Base-by-base conservation (phyloP, 2,329 filamentous ascomycete genomes). In the Epichloe elymi region DNA sequence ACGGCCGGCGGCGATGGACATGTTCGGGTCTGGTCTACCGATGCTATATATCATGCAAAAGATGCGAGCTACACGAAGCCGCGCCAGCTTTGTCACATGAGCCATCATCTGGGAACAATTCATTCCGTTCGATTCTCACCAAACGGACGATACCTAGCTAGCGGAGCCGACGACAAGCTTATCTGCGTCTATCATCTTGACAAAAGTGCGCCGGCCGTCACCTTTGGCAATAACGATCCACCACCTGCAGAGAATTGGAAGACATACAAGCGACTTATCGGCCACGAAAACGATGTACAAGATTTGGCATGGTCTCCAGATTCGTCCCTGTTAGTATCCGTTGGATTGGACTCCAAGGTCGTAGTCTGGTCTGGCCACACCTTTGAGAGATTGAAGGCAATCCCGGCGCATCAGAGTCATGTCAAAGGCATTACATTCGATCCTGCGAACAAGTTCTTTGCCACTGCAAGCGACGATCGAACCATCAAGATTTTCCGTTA, bases 341-440 rank as follows among this genome's bases (percentile, higher is more conserved):
- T 98, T 26, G 94, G 93, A 2, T 72, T 98, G 58, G 93, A 98
- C 69, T 97, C 93, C 42, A 98, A 98, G 70, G 85, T 98, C 14
- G 93, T 98, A 10, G 86, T 98, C 20, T 98, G 93, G 93, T 97
- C 91, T 1, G 94, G 93, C 1, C 86, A 94, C 68, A 97, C 90
- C 0, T 98, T 98, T 60, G 93, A 98, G 71, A 97, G 95, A 71
- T 77, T 98, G 58, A 97, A 97, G 76, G 91, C 88, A 3, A 73
- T 98, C 5, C 83, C 89, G 2, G 85, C 90, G 53, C 93, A 98
- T 67, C 88, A 95, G 66, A 96, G 89, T 65, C 94, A 97, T 65
- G 93, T 98, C 71, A 98, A 98, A 67, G 93, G 94, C 55, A 94
- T 98, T 61, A 95, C 91, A 0, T 98, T 98, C 63, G 93, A 98